These are phyloP conservation scores for Kwoniella bestiolae DNA, from an alignment of 768 basidiomycete genomes.

Conservation along the genomic window DNA sequence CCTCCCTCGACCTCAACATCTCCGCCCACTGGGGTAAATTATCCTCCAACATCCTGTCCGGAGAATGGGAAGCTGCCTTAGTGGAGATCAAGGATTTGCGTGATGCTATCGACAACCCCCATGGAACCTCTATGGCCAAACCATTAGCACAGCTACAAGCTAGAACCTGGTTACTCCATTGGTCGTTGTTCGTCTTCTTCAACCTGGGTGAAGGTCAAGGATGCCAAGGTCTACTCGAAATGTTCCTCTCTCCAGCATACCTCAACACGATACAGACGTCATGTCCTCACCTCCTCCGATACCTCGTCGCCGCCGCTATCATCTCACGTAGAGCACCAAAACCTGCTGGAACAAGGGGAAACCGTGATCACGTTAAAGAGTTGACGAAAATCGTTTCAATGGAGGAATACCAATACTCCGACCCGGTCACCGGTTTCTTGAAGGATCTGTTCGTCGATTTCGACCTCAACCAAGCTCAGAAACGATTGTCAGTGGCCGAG, in stretches of 20 bases:
- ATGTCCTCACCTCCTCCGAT: conserved; percentile 90
- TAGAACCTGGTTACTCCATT: conserved; percentile 94
- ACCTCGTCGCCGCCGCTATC: conserved; percentile 89
- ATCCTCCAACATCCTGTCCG: conserved; percentile 91
- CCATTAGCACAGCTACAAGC: conserved; percentile 83
- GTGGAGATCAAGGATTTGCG: conserved; percentile 95
- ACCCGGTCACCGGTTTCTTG: conserved; percentile 90
- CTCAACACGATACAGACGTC: conserved; percentile 98
- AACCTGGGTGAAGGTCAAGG: conserved; percentile 86
- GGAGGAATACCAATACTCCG: conserved; percentile 94
- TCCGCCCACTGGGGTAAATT: conserved; percentile 99
- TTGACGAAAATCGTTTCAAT: conserved; percentile 91
- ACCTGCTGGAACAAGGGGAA: conserved; percentile 64
- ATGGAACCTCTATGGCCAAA: conserved; percentile 50
- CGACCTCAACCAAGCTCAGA: conserved; percentile 93
- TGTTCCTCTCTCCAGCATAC: conserved; percentile 93
- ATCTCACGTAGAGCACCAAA: conserved; percentile 77
- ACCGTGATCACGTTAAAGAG: conserved; percentile 85
- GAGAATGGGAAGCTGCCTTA: conserved; percentile 91
- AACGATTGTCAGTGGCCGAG: conserved; percentile 69
- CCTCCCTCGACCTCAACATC: conserved; percentile 86
- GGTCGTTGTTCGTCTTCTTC: conserved; percentile 98
- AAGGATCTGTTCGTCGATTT: conserved; percentile 94
- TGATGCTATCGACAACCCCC: conserved; percentile 74
- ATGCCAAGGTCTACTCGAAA: conserved; percentile 82